Base-by-base conservation (phyloP, 2,329 filamentous ascomycete species). In the Dactylellina haptotyla region DNA sequence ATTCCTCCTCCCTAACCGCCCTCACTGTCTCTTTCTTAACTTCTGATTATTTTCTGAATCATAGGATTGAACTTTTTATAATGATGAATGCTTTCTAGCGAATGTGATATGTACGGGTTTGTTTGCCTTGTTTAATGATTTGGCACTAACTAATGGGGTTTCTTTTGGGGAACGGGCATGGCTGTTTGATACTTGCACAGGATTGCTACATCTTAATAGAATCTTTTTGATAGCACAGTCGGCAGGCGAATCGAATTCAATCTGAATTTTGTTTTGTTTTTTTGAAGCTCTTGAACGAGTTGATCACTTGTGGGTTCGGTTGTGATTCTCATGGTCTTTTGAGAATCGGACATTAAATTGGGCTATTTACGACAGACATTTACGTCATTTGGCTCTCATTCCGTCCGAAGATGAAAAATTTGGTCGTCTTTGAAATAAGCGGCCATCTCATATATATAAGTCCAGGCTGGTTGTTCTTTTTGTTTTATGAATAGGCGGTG, bases 301-400 rank as follows among this genome's bases (percentile, higher is more conserved):
- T n/a, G n/a, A n/a, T n/a, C n/a, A n/a, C n/a, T n/a, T n/a, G n/a
- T n/a, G n/a, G n/a, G n/a, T n/a, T n/a, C n/a, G n/a, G n/a, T n/a
- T n/a, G n/a, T 1, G 14, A 5, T 58, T 41, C 32, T 10, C n/a
- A 45, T 28, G 4, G 16, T 23, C 14, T 50, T 26, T 48, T 43
- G 30, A 23, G 18, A 3, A 23, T 48, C 67, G 67, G 67, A 72
- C 67, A 65, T 65, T 65, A 72, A 72, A 72, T 72, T 72, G 67
- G 67, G 67, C 67, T 72, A 53, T 65, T 32, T 72, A 53, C 53
- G 53, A 53, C 45, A 50, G 25, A 39, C 48, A 39, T 48, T 53
- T 45, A 72, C 67, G 59, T 59, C 59, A 72, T 72, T 72, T 72
- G 59, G 67, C 67, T 72, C 67, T 72, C 67, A 72, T 72, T 72